Conservation (phyloP, 805 yeast species). For the Yarrowia bubula region DNA sequence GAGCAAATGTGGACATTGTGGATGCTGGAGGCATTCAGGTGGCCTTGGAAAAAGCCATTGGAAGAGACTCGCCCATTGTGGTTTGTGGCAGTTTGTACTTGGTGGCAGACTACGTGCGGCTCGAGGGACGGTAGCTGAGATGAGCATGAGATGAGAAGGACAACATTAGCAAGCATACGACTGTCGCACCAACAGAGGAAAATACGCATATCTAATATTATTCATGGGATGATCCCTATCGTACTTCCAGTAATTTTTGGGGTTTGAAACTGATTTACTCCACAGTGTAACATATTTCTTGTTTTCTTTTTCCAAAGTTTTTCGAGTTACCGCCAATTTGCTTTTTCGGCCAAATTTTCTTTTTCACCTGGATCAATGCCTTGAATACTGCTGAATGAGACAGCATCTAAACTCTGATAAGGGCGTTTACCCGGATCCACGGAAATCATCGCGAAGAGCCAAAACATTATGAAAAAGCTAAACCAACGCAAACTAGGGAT, state of each 20-base stretch:
- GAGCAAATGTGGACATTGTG: not conserved
- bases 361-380: no score
- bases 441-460: no score
- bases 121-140: not conserved
- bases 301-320: no score
- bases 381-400: not conserved
- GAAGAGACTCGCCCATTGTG: constrained; percentile 39
- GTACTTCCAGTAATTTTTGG: no score
- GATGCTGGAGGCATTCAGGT: not conserved
- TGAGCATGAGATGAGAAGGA: not conserved
- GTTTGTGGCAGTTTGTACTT: constrained; percentile 72
- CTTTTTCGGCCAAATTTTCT: no score
- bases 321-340: no score
- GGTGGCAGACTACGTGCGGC: constrained; percentile 50
- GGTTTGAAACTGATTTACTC: no score
- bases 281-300: no score
- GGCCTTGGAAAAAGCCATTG: constrained; percentile 33
- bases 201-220: not conserved
- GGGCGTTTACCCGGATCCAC: not conserved
- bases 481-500: no score
- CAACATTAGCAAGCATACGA: no score
- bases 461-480: no score
- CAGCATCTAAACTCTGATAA: not conserved
- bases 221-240: not conserved
- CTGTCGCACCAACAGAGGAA: no score